Percentiles rank a stretch among this genome's conserved stretches.
These are phyloP conservation scores for Hypomyces perniciosus DNA, from an alignment of 2,329 filamentous ascomycete genomes.

Conservation along the genomic window DNA sequence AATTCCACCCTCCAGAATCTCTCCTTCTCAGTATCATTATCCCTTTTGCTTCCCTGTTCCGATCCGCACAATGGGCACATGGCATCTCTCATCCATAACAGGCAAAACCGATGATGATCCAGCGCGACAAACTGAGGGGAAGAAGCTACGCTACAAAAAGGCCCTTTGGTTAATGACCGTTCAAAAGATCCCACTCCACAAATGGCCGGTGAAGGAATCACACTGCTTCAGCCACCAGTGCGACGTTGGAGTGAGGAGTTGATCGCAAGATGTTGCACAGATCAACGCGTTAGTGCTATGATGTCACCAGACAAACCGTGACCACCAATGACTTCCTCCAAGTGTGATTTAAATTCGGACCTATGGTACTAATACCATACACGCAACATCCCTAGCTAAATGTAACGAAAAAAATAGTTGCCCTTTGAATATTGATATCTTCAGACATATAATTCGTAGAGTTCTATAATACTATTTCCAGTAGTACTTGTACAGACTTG, in stretches of 20 bases:
- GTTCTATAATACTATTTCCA: no score
- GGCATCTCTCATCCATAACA: background rate
- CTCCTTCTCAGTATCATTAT: no score
- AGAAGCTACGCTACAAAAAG: no score
- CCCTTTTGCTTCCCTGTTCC: no score
- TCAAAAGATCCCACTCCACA: background rate
- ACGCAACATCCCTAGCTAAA: background rate
- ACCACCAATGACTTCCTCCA: background rate
- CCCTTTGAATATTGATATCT: no score
- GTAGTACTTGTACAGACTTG: no score
- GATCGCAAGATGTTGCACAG: no score
- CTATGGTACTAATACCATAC: no score
- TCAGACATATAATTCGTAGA: no score
- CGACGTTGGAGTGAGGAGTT: slow-evolving; percentile 14
- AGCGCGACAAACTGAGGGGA: background rate
- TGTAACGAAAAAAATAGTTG: no score
- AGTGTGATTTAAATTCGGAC: background rate
- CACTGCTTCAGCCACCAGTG: background rate
- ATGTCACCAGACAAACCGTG: background rate
- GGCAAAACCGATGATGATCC: background rate
- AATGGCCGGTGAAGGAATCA: background rate
- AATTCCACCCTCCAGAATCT: no score
- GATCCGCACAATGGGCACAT: no score
- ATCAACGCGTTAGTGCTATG: slow-evolving; percentile 25
- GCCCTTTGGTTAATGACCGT: background rate